These are phyloP conservation scores for Mortierella sp. DNA, from an alignment of 371 early-diverging fungal species.

Conservation along the genomic window DNA sequence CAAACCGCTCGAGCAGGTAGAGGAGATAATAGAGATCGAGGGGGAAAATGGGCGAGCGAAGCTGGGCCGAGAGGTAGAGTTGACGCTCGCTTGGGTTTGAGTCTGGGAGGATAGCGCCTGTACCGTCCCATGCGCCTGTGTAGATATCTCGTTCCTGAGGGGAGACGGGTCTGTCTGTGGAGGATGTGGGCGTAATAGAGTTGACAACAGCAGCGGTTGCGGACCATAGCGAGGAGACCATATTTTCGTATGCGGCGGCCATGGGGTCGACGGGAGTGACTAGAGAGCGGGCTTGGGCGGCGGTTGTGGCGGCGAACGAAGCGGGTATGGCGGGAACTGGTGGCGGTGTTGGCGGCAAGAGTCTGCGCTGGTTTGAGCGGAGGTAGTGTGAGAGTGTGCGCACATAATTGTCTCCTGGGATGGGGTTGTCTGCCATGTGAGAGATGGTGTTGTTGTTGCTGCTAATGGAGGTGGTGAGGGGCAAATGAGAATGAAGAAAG, in stretches of 20 bases:
- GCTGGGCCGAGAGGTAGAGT: slow-evolving; percentile 57
- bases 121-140: slow-evolving; percentile 64
- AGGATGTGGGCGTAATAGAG: slow-evolving; percentile 38
- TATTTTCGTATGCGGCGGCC: slow-evolving; percentile 54
- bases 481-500: neutral
- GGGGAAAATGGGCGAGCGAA: slow-evolving; percentile 62
- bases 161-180: slow-evolving; percentile 51
- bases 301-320: slow-evolving; percentile 22
- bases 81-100: slow-evolving; percentile 49
- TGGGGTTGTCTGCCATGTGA: slow-evolving; percentile 43
- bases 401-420: slow-evolving; percentile 69
- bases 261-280: slow-evolving; percentile 47
- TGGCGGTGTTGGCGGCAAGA: slow-evolving; percentile 31
- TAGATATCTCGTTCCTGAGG: slow-evolving; percentile 55
- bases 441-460: neutral
- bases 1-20: slow-evolving; percentile 73
- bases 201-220: slow-evolving; percentile 39
- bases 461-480: neutral
- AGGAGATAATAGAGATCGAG: slow-evolving; percentile 74
- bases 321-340: slow-evolving; percentile 25
- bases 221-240: slow-evolving; percentile 57
- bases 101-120: slow-evolving; percentile 59
- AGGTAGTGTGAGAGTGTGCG: slow-evolving; percentile 73
- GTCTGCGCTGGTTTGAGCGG: slow-evolving; percentile 64
- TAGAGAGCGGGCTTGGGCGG: slow-evolving; percentile 46